Evolutionary conservation across 2,329 filamentous ascomycete genomes (phyloP), one percentile per base, ranked within the genome.

Genomic region (Aspergillus ochraceus): DNA sequence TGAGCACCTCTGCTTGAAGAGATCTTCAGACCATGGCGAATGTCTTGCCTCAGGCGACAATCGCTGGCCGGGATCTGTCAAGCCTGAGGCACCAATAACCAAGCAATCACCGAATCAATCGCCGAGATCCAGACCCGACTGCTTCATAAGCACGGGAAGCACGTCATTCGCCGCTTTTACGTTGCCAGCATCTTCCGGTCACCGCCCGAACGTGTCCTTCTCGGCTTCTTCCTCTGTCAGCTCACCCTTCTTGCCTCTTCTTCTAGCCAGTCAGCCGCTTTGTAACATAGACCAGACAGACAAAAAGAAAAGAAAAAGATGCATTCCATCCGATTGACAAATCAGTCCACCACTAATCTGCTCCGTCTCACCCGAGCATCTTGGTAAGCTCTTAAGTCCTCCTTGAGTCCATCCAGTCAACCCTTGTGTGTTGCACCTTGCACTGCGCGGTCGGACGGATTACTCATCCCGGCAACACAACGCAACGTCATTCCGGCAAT

Each of bases 81-180:
- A 10, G 36, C 61, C 64, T 64, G 20, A 65, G 61, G 60, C 58
- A 50, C 6, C 14, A 3, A 51, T 9, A 29, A 29, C 26, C 26
- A 29, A 29, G 24, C 26, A 29, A 29, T 29, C 26, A 29, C 26
- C 26, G 26, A 29, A 4, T 2, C 26, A 29, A 3, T 39, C 11
- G 3, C 26, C 2, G 12, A 19, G 39, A 58, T 70, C 68, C 64
- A 71, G 69, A 69, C 66, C 62, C 53, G 51, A 60, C 63, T 55
- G 64, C 69, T 74, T 74, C 65, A 66, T 74, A 74, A 74, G 70
- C 71, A 49, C 26, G 46, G 52, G 26, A 60, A 73, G 65, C 71
- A 74, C 71, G 71, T 68, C 71, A 74, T 74, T 58, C 54, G 58
- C 58, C 32, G 58, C 58, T 60, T 60, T 60, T 52, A 57, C 11